Base-by-base conservation (phyloP, 345 rosid species). In the Theobroma cacao region DNA sequence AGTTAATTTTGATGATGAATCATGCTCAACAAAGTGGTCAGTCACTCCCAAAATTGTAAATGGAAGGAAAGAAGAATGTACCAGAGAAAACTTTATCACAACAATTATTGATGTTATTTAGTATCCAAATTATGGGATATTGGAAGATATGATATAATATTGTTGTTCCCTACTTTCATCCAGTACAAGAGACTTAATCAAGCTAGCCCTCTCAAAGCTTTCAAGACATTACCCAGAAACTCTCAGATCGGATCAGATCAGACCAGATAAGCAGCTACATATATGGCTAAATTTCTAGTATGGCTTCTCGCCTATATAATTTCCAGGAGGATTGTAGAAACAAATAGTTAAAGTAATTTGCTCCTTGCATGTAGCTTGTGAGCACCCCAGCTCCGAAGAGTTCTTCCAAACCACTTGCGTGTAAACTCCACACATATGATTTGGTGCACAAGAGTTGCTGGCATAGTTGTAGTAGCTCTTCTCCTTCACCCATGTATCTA, bases 311-410 rank as follows among this genome's bases (percentile, higher is more conserved):
- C 98, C 98, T 36, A 86, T 74, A 62, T 79, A 6, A 74, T 93
- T 95, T 0, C 98, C 98, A 12, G 98, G 98, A 59, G 98, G 98
- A 80, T 89, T 80, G 58, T 91, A 93, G 74, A 91, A 90, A 77
- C 98, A 95, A 17, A 95, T 76, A 12, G 98, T 93, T 69, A 93
- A 78, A 74, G 85, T 88, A 15, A 87, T 81, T 76, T 81, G 82
- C 34, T 83, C 88, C 55, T 88, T 86, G 74, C 98, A 93, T 50
- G 80, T 78, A 56, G 88, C 94, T 72, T 91, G 92, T 2, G 89
- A 90, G 74, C 98, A 95, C 0, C 98, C 98, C 56, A 93, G 40
- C 77, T 88, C 94, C 75, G 69, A 33, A 2, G 95, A 89, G 72
- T 90, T 87, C 73, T 82, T 88, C 98, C 97, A 93, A 52, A 95